A percentile compares a stretch with the other conserved stretches of the same genome.
Evolutionary conservation across 768 basidiomycete genomes (phyloP).

Genomic region (Lyophyllum semitale): DNA sequence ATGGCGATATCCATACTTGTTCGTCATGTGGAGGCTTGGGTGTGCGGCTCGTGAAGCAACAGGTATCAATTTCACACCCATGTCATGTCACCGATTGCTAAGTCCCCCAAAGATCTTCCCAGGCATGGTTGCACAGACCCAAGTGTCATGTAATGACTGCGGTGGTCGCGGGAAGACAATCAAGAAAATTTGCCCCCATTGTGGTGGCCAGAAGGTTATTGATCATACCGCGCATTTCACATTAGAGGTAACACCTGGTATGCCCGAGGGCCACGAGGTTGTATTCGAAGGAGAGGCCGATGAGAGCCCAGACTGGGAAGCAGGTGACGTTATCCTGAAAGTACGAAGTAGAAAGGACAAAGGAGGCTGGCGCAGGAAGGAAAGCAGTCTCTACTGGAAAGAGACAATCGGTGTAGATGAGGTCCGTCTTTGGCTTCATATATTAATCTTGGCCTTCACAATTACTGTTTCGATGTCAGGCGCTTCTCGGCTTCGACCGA

Average conservation of each 20-base stretch:
- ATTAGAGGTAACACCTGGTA: conserved; percentile 82
- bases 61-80: conserved; percentile 35
- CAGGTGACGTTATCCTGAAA: conserved; percentile 89
- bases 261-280: conserved; percentile 92
- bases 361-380: conserved; percentile 88
- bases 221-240: conserved; percentile 82
- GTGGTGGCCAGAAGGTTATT: conserved; percentile 78
- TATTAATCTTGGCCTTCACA: not conserved
- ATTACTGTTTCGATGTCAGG: conserved; percentile 46
- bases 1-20: conserved; percentile 87
- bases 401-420: conserved; percentile 92
- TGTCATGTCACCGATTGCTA: not conserved
- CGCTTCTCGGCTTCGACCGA: conserved; percentile 92
- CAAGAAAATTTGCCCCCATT: conserved; percentile 78
- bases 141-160: conserved; percentile 83
- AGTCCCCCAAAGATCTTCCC: conserved; percentile 70
- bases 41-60: conserved; percentile 83
- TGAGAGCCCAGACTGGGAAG: conserved; percentile 93
- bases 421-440: conserved; percentile 43
- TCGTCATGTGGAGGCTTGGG: conserved; percentile 82
- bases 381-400: conserved; percentile 87
- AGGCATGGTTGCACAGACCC: conserved; percentile 92
- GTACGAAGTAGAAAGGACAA: conserved; percentile 76
- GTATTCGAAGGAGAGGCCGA: conserved; percentile 97
- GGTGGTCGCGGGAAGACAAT: conserved; percentile 82